phyloP scores from a whole-genome alignment of 768 basidiomycete genomes.

The Leccinum aurantiacum region DNA sequence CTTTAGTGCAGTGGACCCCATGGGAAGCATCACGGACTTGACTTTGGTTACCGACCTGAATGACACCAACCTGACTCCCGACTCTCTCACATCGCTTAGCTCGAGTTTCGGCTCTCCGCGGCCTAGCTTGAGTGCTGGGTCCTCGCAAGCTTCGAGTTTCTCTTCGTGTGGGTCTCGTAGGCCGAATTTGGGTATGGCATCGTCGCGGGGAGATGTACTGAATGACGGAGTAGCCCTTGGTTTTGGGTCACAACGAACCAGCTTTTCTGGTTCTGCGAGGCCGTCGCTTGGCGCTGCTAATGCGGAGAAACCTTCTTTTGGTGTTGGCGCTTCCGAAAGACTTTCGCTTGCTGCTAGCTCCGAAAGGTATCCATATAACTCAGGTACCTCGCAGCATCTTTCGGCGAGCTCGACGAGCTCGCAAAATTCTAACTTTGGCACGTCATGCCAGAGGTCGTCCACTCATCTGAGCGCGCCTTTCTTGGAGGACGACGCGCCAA shows the following conservation, averaged over 20 bases:
- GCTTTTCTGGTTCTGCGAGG: slow-evolving; percentile 18
- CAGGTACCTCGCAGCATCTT: slow-evolving; percentile 14
- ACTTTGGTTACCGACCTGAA: slow-evolving; percentile 27
- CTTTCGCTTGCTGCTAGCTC: slow-evolving; percentile 16
- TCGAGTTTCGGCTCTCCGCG: slow-evolving; percentile 27
- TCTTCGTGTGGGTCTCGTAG: slow-evolving; percentile 26
- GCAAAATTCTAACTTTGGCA: slow-evolving; percentile 7
- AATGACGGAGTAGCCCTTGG: slow-evolving; percentile 18
- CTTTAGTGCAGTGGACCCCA: slow-evolving; percentile 12
- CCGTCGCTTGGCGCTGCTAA: slow-evolving; percentile 18
- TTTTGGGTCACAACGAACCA: slow-evolving; percentile 24
- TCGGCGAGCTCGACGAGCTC: slow-evolving; percentile 2
- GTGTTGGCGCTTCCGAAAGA: slow-evolving; percentile 18
- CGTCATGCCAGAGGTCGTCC: slow-evolving; percentile 15
- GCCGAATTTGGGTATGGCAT: slow-evolving; percentile 19
- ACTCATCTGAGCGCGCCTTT: slow-evolving; percentile 6
- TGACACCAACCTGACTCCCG: slow-evolving; percentile 25
- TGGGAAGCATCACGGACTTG: slow-evolving; percentile 19
- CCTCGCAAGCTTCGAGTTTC: slow-evolving; percentile 31
- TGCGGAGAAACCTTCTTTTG: slow-evolving; percentile 21
- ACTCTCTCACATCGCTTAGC: slow-evolving; percentile 27
- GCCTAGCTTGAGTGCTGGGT: slow-evolving; percentile 29
- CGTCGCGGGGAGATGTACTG: slow-evolving; percentile 22
- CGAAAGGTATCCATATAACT: slow-evolving; percentile 14
- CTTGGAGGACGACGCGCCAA: slow-evolving; percentile 20